Percentiles rank a stretch among this genome's conserved stretches.
Conservation (phyloP, 805 yeast species). For the Yamadazyma philogaea region DNA sequence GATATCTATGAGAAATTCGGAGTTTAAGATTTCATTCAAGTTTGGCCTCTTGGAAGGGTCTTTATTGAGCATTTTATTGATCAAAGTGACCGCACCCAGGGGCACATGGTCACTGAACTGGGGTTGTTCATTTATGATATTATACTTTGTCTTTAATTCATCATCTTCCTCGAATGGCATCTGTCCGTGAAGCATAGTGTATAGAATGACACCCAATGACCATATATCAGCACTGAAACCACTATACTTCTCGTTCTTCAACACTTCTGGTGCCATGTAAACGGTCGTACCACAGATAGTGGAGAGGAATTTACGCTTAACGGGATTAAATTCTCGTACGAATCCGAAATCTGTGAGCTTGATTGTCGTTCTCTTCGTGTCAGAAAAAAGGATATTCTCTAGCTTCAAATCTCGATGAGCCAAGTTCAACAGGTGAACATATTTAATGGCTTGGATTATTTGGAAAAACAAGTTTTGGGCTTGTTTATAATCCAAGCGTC, state of each 20-base stretch:
- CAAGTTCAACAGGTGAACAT: constrained; percentile 73
- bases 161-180: constrained; percentile 92
- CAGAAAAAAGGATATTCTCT: constrained; percentile 65
- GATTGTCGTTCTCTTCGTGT: constrained; percentile 54
- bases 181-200: constrained; percentile 77
- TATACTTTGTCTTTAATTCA: constrained; percentile 55
- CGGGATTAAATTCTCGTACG: constrained; percentile 65
- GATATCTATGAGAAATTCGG: constrained; percentile 32
- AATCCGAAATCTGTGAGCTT: constrained; percentile 93
- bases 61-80: constrained; percentile 58
- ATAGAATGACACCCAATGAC: constrained; percentile 88
- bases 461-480: constrained; percentile 58
- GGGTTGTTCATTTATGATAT: constrained; percentile 68
- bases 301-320: constrained; percentile 51
- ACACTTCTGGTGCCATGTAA: constrained; percentile 94
- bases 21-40: constrained; percentile 34
- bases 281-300: constrained; percentile 94
- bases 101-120: constrained; percentile 44
- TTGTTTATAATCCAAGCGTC: constrained; percentile 50
- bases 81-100: constrained; percentile 47
- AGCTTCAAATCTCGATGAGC: constrained; percentile 83
- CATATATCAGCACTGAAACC: constrained; percentile 86
- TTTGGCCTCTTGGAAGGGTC: constrained; percentile 62
- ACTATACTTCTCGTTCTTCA: constrained; percentile 63
- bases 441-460: constrained; percentile 60